Percentiles rank a stretch among this genome's conserved stretches.
phyloP scores from a whole-genome alignment of 2,329 filamentous ascomycete species.

The Delphinella strobiligena region DNA sequence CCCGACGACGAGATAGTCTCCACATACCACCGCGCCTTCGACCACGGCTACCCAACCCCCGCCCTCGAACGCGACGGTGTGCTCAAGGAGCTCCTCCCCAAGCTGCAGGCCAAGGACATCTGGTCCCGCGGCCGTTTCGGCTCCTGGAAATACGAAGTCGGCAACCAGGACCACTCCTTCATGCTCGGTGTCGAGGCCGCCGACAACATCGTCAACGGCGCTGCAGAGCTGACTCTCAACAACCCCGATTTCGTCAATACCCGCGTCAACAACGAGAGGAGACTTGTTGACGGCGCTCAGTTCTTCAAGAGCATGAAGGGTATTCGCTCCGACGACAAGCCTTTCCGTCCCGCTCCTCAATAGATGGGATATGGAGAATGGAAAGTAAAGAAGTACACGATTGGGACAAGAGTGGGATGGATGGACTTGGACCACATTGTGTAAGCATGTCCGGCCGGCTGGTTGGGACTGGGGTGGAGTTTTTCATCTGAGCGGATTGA shows the following conservation, averaged over 20 bases:
- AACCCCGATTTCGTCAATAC: conserved; percentile 91
- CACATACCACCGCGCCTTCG: conserved; percentile 94
- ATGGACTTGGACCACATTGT: too few relatives aligned
- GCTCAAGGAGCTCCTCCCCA: conserved; percentile 82
- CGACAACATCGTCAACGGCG: conserved; percentile 79
- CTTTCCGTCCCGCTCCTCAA: conserved; percentile 15
- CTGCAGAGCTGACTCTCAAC: conserved; percentile 86
- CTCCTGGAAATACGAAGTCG: conserved; percentile 94
- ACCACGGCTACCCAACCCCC: conserved; percentile 96
- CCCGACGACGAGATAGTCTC: conserved; percentile 89
- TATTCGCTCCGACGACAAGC: conserved; percentile 15
- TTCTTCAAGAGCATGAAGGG: conserved; percentile 36
- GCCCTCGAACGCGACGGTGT: conserved; percentile 90
- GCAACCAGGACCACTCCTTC: conserved; percentile 96
- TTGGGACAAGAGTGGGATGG: too few relatives aligned
- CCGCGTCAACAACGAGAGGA: conserved; percentile 54
- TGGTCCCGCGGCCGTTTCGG: conserved; percentile 94
- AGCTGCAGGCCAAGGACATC: conserved; percentile 83
- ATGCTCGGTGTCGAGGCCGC: conserved; percentile 93
- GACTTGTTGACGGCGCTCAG: conserved; percentile 50
- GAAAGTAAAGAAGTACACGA: too few relatives aligned
- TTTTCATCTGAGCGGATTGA: too few relatives aligned
- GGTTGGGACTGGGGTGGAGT: too few relatives aligned
- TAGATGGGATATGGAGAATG: too few relatives aligned
- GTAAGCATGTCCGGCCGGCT: too few relatives aligned